Conservation (phyloP, 2,329 filamentous ascomycete genomes). For the Phoma herbarum region DNA sequence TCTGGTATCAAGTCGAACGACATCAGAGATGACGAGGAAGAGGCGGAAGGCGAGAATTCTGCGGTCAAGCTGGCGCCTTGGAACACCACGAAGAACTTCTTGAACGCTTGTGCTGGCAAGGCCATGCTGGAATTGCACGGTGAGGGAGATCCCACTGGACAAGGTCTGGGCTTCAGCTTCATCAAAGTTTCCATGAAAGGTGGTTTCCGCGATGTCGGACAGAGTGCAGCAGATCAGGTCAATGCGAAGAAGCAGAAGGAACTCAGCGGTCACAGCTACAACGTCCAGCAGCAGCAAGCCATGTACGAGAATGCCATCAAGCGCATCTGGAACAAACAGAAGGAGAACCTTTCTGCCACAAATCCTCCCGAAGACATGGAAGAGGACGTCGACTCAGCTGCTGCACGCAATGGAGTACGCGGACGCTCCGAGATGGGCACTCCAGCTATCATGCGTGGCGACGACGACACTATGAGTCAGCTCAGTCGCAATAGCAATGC, state of each 20-base stretch:
- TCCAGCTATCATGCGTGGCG: constrained; percentile 63
- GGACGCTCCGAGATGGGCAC: constrained; percentile 70
- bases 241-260: constrained; percentile 76
- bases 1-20: constrained; percentile 80
- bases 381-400: constrained; percentile 65
- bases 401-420: constrained; percentile 53
- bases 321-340: constrained; percentile 91
- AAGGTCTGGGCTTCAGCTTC: constrained; percentile 94
- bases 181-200: constrained; percentile 99
- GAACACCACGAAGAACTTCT: constrained; percentile 96
- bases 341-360: constrained; percentile 75
- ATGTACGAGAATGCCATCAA: constrained; percentile 92
- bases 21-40: constrained; percentile 69
- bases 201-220: constrained; percentile 88
- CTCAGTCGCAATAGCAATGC: constrained; percentile 62
- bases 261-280: constrained; percentile 91
- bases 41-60: constrained; percentile 74
- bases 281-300: constrained; percentile 91
- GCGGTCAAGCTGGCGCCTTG: constrained; percentile 93
- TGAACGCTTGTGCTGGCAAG: constrained; percentile 91
- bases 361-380: constrained; percentile 80
- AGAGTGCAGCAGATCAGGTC: constrained; percentile 86
- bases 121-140: constrained; percentile 96
- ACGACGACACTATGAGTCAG: constrained; percentile 72
- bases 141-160: constrained; percentile 91